These are phyloP conservation scores for Meyerozyma guilliermondii DNA, from an alignment of 1,139 yeast species.

Conservation along the genomic window DNA sequence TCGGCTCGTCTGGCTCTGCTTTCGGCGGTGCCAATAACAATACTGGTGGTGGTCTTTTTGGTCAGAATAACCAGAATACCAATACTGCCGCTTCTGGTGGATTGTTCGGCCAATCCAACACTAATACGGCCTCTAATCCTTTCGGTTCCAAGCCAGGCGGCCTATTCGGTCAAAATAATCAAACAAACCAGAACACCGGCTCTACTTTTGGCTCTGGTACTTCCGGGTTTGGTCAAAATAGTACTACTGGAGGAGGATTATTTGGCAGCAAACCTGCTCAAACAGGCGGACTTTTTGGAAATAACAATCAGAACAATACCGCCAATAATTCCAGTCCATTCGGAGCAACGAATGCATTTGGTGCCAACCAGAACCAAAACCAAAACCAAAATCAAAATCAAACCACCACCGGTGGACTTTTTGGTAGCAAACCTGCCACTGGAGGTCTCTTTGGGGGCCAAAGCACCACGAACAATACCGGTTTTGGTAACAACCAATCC, in stretches of 20 bases:
- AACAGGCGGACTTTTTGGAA: conserved; percentile 34
- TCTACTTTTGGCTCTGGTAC: neutral
- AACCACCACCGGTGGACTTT: neutral
- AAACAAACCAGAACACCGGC: neutral
- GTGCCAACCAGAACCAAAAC: neutral
- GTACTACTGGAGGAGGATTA: conserved; percentile 14
- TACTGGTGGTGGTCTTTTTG: conserved; percentile 15
- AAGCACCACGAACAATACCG: conserved; percentile 12
- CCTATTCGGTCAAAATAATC: conserved; percentile 7
- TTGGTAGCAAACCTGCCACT: conserved; percentile 13
- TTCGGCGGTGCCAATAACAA: conserved; percentile 10
- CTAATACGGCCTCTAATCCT: neutral
- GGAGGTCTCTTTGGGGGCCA: conserved; percentile 32
- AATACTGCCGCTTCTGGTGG: conserved; percentile 11
- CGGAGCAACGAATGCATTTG: conserved; percentile 3
- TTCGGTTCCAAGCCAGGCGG: conserved; percentile 7
- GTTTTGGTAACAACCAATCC: neutral
- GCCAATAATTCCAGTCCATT: conserved; percentile 8
- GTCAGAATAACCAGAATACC: conserved; percentile 4
- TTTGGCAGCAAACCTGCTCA: conserved; percentile 15
- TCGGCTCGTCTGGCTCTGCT: neutral
- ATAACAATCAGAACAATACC: conserved; percentile 8
- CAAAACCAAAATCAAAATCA: neutral
- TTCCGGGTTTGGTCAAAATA: neutral
- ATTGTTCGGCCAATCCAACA: conserved; percentile 16